Evolutionary conservation across 2,329 filamentous ascomycete species (phyloP).

Genomic region (Helminthosporium solani): DNA sequence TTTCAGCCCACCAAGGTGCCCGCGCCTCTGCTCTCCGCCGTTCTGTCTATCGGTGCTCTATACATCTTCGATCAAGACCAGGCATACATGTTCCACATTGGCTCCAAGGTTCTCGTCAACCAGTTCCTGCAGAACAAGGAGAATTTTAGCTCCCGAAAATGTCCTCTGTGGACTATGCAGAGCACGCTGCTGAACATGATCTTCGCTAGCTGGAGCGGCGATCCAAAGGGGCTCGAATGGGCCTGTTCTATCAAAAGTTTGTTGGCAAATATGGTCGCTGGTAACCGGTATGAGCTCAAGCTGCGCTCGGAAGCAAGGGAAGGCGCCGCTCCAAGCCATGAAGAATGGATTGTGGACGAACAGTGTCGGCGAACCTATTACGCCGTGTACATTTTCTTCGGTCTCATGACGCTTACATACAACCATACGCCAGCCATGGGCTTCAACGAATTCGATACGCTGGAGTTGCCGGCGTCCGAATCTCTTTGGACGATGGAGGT

Average conservation of each 20-base stretch:
- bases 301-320: conserved; percentile 86
- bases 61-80: conserved; percentile 98
- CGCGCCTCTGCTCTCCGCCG: conserved; percentile 80
- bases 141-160: conserved; percentile 97
- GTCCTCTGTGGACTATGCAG: conserved; percentile 97
- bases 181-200: conserved; percentile 97
- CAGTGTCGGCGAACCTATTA: conserved; percentile 96
- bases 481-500: conserved; percentile 88
- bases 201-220: conserved; percentile 98
- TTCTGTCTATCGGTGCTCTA: conserved; percentile 90
- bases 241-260: conserved; percentile 98
- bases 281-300: conserved; percentile 95
- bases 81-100: conserved; percentile 95
- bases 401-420: conserved; percentile 89
- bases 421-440: conserved; percentile 97
- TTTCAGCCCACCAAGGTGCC: conserved; percentile 80
- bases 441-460: conserved; percentile 95
- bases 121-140: conserved; percentile 98
- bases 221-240: conserved; percentile 96
- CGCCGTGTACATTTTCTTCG: conserved; percentile 98
- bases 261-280: conserved; percentile 96
- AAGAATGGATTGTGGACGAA: conserved; percentile 96
- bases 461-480: conserved; percentile 90
- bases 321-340: conserved; percentile 70
- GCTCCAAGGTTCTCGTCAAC: conserved; percentile 94